Conservation (phyloP, 192 early-diverging fungal genomes). For the Umbelopsis vinacea region DNA sequence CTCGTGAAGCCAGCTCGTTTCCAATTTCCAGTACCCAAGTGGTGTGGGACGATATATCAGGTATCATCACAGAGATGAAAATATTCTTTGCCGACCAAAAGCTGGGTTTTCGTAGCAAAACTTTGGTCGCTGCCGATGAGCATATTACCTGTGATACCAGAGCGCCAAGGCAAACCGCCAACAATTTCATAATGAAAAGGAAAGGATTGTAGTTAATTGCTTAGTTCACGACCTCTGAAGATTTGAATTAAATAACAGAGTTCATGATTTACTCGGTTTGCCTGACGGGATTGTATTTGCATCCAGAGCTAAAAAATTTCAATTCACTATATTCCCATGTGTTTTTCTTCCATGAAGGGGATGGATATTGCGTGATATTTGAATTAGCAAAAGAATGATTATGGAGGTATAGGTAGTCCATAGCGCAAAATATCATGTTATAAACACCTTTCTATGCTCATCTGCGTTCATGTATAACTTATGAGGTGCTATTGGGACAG, state of each 20-base stretch:
- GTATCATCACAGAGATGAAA: background rate
- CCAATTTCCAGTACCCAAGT: constrained; percentile 29
- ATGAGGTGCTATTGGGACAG: no score
- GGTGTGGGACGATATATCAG: constrained; percentile 26
- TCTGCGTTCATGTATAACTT: no score
- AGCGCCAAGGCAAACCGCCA: background rate
- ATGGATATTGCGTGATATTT: background rate
- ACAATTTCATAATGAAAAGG: background rate
- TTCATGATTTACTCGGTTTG: background rate
- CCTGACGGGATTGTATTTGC: background rate
- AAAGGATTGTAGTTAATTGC: no score
- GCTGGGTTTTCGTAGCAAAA: background rate
- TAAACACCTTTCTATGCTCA: no score
- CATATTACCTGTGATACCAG: background rate
- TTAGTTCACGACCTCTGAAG: background rate
- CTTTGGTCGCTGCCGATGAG: background rate
- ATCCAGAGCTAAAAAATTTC: background rate
- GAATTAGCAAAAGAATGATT: background rate
- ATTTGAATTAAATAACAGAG: background rate
- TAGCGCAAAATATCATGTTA: no score
- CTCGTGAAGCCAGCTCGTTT: constrained; percentile 17
- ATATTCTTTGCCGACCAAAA: constrained; percentile 1
- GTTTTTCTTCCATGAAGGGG: background rate
- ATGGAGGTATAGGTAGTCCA: no score
- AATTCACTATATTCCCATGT: background rate